Evolutionary conservation across 352 stramenopile genomes (phyloP).

Genomic region (Paralagenidium karlingii): DNA sequence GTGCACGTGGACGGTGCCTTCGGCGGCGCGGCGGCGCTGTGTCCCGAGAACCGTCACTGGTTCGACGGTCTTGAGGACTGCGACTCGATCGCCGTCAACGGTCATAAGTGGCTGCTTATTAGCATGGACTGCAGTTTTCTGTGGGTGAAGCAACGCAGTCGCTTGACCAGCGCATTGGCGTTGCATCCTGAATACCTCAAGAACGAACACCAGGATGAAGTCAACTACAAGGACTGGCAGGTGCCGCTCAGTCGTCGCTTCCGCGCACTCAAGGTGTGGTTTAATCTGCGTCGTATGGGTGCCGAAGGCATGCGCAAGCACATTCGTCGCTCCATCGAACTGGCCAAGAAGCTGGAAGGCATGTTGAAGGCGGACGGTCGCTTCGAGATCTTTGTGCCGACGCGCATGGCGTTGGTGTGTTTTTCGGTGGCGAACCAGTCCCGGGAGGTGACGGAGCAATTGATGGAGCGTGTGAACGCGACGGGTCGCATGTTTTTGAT

Average conservation of each 20-base stretch:
- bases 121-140: slow-evolving; percentile 51
- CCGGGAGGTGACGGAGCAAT: slow-evolving; percentile 24
- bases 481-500: slow-evolving; percentile 47
- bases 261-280: slow-evolving; percentile 57
- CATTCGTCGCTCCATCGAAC: slow-evolving; percentile 29
- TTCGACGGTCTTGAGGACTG: slow-evolving; percentile 37
- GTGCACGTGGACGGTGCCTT: slow-evolving; percentile 56
- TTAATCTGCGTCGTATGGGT: slow-evolving; percentile 53
- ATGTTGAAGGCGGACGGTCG: slow-evolving; percentile 22
- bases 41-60: slow-evolving; percentile 35
- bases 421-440: slow-evolving; percentile 36
- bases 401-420: slow-evolving; percentile 46
- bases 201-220: slow-evolving; percentile 46
- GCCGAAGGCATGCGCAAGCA: slow-evolving; percentile 31
- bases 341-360: slow-evolving; percentile 27
- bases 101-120: slow-evolving; percentile 66
- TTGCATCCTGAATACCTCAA: slow-evolving; percentile 58
- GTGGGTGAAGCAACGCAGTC: slow-evolving; percentile 44
- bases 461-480: slow-evolving; percentile 43
- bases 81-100: slow-evolving; percentile 61
- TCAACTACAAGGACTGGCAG: slow-evolving; percentile 70
- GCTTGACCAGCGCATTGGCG: slow-evolving; percentile 35
- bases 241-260: slow-evolving; percentile 58
- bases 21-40: slow-evolving; percentile 31
- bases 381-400: slow-evolving; percentile 35